A percentile compares a stretch with the other conserved stretches of the same genome.
These are phyloP conservation scores for Epichloe aotearoae DNA, from an alignment of 2,329 filamentous ascomycete species.

Conservation along the genomic window DNA sequence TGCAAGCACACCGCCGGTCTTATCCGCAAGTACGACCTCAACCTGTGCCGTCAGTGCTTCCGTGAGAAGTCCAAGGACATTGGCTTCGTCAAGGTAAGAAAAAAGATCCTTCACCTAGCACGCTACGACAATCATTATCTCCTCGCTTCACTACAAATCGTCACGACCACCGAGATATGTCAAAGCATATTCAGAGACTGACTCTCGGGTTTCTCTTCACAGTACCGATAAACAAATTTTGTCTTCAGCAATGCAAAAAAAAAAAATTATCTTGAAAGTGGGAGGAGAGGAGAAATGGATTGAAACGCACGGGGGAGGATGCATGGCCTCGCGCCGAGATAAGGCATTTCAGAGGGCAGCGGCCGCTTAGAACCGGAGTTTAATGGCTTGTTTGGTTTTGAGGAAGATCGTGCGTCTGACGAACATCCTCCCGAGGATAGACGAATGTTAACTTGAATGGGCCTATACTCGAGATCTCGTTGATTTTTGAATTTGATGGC, in stretches of 20 bases:
- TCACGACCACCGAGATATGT: too few species aligned
- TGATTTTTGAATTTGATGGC: too few species aligned
- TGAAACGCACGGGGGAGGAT: conserved; percentile 7
- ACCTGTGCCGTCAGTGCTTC: conserved; percentile 74
- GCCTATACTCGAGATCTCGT: conserved; percentile 8
- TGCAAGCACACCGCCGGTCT: conserved; percentile 95
- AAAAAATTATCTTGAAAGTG: not conserved
- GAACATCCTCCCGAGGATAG: conserved; percentile 29
- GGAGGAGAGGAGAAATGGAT: not conserved
- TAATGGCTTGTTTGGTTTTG: conserved; percentile 31
- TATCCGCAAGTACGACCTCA: conserved; percentile 98
- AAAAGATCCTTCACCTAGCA: too few species aligned
- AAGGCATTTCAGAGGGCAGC: conserved; percentile 26
- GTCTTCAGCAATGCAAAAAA: conserved; percentile 7
- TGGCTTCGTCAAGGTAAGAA: conserved; percentile 56
- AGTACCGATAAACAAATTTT: conserved; percentile 17
- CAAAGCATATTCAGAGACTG: too few species aligned
- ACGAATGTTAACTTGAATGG: conserved; percentile 29
- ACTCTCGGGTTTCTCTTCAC: too few species aligned
- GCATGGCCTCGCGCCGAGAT: conserved; percentile 13
- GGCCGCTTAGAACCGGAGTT: conserved; percentile 33
- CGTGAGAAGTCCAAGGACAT: conserved; percentile 61
- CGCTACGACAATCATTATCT: not conserved
- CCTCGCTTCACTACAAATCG: too few species aligned
- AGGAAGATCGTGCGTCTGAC: conserved; percentile 29